Conservation (phyloP, 352 stramenopile species). For the Phytophthora hybrid region DNA sequence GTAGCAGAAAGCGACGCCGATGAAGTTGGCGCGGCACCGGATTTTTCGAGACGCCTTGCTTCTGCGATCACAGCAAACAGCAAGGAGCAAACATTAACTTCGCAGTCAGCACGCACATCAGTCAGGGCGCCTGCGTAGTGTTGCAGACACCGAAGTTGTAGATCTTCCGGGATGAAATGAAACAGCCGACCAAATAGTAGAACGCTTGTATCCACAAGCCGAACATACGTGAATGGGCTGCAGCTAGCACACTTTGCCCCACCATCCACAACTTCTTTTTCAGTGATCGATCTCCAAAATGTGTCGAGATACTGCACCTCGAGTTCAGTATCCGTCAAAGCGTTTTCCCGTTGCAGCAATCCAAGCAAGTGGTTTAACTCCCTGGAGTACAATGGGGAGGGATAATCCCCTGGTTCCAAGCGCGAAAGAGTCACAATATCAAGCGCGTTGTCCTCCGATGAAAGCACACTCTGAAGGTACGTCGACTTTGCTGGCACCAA, state of each 20-base stretch:
- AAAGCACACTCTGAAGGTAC: conserved; percentile 69
- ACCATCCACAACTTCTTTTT: conserved; percentile 40
- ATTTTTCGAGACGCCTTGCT: conserved; percentile 47
- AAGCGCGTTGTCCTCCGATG: conserved; percentile 60
- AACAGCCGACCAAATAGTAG: conserved; percentile 82
- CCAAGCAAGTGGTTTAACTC: conserved; percentile 83
- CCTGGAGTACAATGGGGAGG: conserved; percentile 71
- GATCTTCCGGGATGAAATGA: conserved; percentile 81
- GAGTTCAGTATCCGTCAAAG: conserved; percentile 83
- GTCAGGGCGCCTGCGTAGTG: conserved; percentile 75
- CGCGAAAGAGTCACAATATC: conserved; percentile 67
- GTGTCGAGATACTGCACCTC: conserved; percentile 87
- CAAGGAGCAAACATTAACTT: conserved; percentile 83
- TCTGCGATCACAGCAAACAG: conserved; percentile 74
- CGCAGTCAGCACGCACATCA: conserved; percentile 67
- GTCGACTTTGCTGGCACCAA: conserved; percentile 69
- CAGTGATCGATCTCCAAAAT: conserved; percentile 63
- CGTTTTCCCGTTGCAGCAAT: conserved; percentile 73
- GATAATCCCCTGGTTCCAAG: conserved; percentile 68
- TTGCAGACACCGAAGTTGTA: conserved; percentile 85
- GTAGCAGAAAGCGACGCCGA: conserved; percentile 34
- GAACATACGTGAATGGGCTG: conserved; percentile 85
- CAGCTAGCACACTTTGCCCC: conserved; percentile 48
- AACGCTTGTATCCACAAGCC: conserved; percentile 82
- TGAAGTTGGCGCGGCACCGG: conserved; percentile 20